phyloP scores from a whole-genome alignment of 345 rosid species.

The Boechera retrofracta region DNA sequence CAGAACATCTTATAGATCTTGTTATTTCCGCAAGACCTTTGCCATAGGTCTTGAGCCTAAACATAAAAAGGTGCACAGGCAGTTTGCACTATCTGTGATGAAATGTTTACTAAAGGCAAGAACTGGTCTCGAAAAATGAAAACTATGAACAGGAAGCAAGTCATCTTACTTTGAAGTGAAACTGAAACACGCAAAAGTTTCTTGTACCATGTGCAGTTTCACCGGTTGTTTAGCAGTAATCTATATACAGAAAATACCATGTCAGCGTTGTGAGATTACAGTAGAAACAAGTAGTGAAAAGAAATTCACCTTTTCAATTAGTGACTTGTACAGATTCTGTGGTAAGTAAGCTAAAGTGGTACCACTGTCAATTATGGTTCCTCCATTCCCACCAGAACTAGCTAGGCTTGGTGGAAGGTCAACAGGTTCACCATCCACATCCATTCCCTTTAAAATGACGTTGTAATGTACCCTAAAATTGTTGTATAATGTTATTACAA shows the following conservation, averaged over 20 bases:
- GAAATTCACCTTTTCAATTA: constrained; percentile 60
- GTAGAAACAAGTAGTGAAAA: constrained; percentile 7
- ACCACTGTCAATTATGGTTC: constrained; percentile 91
- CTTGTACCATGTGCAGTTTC: constrained; percentile 60
- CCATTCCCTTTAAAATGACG: constrained; percentile 67
- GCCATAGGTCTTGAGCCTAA: neutral
- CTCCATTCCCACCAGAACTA: constrained; percentile 50
- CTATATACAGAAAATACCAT: constrained; percentile 44
- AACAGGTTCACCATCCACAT: constrained; percentile 66
- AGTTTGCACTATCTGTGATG: neutral
- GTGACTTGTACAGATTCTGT: constrained; percentile 49
- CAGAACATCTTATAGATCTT: neutral
- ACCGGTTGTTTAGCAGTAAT: constrained; percentile 62
- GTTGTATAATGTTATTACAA: constrained; percentile 42
- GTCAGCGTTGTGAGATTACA: constrained; percentile 26
- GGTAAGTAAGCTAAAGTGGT: constrained; percentile 96
- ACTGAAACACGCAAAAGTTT: constrained; percentile 70
- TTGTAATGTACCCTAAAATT: constrained; percentile 85
- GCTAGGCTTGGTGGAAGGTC: constrained; percentile 59
- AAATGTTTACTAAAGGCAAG: neutral
- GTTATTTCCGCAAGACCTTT: neutral
- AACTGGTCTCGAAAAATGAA: neutral
- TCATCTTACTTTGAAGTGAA: constrained; percentile 64
- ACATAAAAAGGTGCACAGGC: neutral
- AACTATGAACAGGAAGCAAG: constrained; percentile 18